Conservation (phyloP, 129 eudicot genomes). For the Centella asiatica region DNA sequence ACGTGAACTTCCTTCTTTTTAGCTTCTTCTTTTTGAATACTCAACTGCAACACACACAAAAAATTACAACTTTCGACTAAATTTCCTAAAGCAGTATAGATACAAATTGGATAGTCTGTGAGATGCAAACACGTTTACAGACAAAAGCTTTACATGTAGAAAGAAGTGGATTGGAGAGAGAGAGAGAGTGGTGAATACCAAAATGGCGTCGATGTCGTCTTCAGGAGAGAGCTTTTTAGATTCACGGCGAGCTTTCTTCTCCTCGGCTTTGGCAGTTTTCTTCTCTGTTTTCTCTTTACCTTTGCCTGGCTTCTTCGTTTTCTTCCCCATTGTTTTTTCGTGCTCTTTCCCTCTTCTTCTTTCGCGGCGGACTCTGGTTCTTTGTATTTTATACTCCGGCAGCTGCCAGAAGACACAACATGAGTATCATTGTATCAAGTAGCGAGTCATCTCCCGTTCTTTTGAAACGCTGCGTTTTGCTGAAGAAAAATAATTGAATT, state of each 20-base stretch:
- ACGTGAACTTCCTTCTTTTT: slow-evolving; percentile 86
- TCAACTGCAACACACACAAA: slow-evolving; percentile 36
- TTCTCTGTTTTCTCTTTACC: slow-evolving; percentile 95
- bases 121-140: too few relatives aligned
- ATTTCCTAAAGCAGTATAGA: too few relatives aligned
- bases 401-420: too few relatives aligned
- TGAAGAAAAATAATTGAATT: too few relatives aligned
- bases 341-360: neutral
- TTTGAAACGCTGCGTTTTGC: too few relatives aligned
- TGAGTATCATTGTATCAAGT: too few relatives aligned
- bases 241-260: slow-evolving; percentile 74
- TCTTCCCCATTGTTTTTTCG: slow-evolving; percentile 65
- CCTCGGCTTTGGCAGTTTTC: slow-evolving; percentile 88
- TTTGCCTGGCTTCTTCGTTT: slow-evolving; percentile 87
- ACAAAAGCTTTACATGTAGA: too few relatives aligned
- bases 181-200: slow-evolving; percentile 31
- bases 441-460: too few relatives aligned
- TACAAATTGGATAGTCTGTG: too few relatives aligned
- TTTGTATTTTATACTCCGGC: too few relatives aligned
- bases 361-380: too few relatives aligned
- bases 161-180: neutral
- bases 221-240: slow-evolving; percentile 85
- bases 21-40: slow-evolving; percentile 92
- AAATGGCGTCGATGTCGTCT: slow-evolving; percentile 93
- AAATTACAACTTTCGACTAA: neutral